Conservation (phyloP, 1,139 yeast species). For the Sugiyamaella novakii region DNA sequence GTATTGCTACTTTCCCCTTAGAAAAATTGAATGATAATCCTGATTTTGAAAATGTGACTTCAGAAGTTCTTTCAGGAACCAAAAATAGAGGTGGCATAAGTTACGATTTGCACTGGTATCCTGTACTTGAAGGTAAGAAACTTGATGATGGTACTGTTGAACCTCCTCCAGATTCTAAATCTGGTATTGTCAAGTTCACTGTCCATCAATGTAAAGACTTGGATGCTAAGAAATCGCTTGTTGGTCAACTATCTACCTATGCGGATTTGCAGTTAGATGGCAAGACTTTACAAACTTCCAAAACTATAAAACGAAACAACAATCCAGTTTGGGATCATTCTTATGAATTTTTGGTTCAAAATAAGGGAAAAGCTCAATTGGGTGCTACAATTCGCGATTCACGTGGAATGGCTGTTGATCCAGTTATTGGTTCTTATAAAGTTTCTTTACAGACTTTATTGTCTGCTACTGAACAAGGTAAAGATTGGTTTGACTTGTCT, state of each 20-base stretch:
- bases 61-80: constrained; percentile 69
- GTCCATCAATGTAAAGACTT: constrained; percentile 73
- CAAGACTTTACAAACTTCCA: constrained; percentile 58
- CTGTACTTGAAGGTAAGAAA: constrained; percentile 72
- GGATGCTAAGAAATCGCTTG: constrained; percentile 61
- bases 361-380: constrained; percentile 69
- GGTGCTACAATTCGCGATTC: constrained; percentile 67
- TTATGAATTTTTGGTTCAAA: constrained; percentile 71
- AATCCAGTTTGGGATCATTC: constrained; percentile 68
- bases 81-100: constrained; percentile 74
- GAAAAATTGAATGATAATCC: constrained; percentile 60
- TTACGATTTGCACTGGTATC: constrained; percentile 74
- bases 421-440: constrained; percentile 52
- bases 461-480: constrained; percentile 76
- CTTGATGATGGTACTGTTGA: constrained; percentile 82
- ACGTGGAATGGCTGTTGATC: constrained; percentile 62
- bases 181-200: constrained; percentile 79
- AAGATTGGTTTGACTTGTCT: constrained; percentile 69
- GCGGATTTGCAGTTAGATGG: constrained; percentile 71
- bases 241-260: constrained; percentile 70
- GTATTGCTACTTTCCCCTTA: constrained; percentile 74
- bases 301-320: constrained; percentile 60
- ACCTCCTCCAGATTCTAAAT: constrained; percentile 89
- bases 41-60: constrained; percentile 53
- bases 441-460: constrained; percentile 64